Evolutionary conservation across 1,139 yeast genomes (phyloP).

Genomic region (Scheffersomyces titani): DNA sequence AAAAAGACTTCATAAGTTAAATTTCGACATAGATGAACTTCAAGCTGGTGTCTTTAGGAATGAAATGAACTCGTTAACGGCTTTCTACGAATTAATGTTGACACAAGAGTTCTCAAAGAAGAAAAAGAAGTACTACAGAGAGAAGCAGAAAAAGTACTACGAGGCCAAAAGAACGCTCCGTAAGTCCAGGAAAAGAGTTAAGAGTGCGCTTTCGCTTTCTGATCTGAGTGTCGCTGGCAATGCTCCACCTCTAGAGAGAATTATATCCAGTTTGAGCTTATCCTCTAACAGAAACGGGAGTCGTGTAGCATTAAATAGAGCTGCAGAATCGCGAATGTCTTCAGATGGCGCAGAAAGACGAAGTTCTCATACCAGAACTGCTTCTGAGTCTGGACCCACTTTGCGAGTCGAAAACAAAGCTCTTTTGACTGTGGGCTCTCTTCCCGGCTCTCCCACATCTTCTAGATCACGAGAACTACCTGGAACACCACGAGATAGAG

Average conservation of each 20-base stretch:
- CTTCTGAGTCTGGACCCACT: neutral
- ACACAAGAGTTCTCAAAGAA: conserved; percentile 57
- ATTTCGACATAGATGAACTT: conserved; percentile 66
- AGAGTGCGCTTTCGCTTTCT: conserved; percentile 38
- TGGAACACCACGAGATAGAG: neutral
- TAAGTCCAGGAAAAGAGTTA: conserved; percentile 54
- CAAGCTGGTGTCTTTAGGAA: conserved; percentile 60
- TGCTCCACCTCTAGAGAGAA: conserved; percentile 42
- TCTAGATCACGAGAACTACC: neutral
- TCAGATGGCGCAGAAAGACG: conserved; percentile 1
- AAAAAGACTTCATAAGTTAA: conserved; percentile 62
- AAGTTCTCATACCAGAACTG: neutral
- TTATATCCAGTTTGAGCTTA: conserved; percentile 41
- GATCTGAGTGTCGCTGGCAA: conserved; percentile 23
- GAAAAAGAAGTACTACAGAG: conserved; percentile 32
- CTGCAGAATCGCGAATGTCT: conserved; percentile 9
- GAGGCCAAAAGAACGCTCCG: conserved; percentile 44
- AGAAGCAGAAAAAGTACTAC: conserved; percentile 40
- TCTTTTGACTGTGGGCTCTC: neutral
- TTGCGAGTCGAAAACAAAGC: neutral
- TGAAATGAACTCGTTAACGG: conserved; percentile 79
- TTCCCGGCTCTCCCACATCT: neutral
- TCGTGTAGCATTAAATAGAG: conserved; percentile 9
- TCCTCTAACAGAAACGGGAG: conserved; percentile 25
- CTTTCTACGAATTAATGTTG: conserved; percentile 74